These are phyloP conservation scores for Umbellularia californica DNA, from an alignment of 164 flowering plant genomes.

Conservation along the genomic window DNA sequence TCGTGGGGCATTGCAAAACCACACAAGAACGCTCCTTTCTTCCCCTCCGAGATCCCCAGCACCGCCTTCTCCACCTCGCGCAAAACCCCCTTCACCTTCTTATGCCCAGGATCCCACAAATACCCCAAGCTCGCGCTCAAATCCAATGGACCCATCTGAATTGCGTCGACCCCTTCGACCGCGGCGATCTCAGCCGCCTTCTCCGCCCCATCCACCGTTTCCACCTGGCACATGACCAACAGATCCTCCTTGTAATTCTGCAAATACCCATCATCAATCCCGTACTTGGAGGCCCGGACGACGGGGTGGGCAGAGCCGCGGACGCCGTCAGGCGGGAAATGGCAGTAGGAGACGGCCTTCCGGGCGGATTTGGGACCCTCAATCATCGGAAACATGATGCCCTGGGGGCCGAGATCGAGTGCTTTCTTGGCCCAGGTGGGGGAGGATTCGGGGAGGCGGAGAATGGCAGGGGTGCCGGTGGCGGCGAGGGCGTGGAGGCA, in stretches of 20 bases:
- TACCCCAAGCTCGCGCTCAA: constrained; percentile 80
- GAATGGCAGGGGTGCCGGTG: constrained; percentile 60
- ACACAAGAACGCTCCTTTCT: constrained; percentile 39
- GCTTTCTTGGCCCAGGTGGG: constrained; percentile 86
- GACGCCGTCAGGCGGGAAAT: constrained; percentile 71
- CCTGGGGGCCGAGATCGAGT: constrained; percentile 85
- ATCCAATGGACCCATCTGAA: constrained; percentile 94
- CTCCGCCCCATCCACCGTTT: constrained; percentile 57
- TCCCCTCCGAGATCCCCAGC: constrained; percentile 17
- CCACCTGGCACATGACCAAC: constrained; percentile 89
- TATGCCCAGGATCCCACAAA: constrained; percentile 84
- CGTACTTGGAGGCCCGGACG: constrained; percentile 74
- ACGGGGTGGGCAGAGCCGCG: constrained; percentile 87
- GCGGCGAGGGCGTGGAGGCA: constrained; percentile 9
- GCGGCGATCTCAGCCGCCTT: constrained; percentile 69
- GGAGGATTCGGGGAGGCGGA: constrained; percentile 65
- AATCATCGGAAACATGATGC: constrained; percentile 96
- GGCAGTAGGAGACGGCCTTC: constrained; percentile 73
- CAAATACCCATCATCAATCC: constrained; percentile 71
- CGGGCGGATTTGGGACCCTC: constrained; percentile 48
- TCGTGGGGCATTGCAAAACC: constrained; percentile 84
- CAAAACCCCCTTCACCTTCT: constrained; percentile 68
- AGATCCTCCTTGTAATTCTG: constrained; percentile 58
- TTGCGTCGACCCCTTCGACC: constrained; percentile 48
- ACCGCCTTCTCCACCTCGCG: constrained; percentile 67